A percentile compares a stretch with the other conserved stretches of the same genome.
phyloP scores from a whole-genome alignment of 2,329 filamentous ascomycete genomes.

The Ceratocystis albifundus region DNA sequence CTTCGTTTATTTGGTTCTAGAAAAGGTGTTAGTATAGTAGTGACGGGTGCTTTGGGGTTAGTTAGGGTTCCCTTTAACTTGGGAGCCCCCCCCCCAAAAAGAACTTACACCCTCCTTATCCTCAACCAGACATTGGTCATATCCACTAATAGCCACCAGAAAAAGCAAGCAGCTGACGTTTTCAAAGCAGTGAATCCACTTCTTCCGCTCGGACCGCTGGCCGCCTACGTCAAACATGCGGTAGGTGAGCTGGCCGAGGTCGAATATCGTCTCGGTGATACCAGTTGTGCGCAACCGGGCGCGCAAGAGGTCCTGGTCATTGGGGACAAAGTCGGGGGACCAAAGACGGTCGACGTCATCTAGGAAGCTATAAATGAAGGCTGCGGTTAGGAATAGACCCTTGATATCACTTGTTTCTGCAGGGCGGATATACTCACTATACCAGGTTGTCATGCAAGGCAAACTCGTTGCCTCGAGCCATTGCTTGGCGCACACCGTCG shows the following conservation, averaged over 20 bases:
- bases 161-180: constrained; percentile 88
- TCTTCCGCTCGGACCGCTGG: constrained; percentile 85
- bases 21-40: constrained; percentile 17
- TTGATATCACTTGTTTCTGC: not conserved
- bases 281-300: constrained; percentile 85
- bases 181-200: constrained; percentile 96
- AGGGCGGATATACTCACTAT: constrained; percentile 53
- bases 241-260: constrained; percentile 82
- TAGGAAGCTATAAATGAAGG: constrained; percentile 56
- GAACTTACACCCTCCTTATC: constrained; percentile 81
- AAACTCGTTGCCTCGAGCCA: constrained; percentile 89
- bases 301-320: constrained; percentile 87
- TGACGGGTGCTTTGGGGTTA: not conserved
- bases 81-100: not conserved
- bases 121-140: constrained; percentile 91
- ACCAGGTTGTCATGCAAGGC: constrained; percentile 88
- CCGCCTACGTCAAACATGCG: constrained; percentile 95
- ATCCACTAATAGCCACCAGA: constrained; percentile 88
- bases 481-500: constrained; percentile 71
- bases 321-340: constrained; percentile 67
- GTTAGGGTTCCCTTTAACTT: not conserved
- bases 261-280: constrained; percentile 91
- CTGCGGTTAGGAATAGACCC: not conserved
- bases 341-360: constrained; percentile 65
- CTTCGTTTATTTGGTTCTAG: constrained; percentile 85